Conservation (phyloP, 129 eudicot species). For the Oenanthe sinensis region DNA sequence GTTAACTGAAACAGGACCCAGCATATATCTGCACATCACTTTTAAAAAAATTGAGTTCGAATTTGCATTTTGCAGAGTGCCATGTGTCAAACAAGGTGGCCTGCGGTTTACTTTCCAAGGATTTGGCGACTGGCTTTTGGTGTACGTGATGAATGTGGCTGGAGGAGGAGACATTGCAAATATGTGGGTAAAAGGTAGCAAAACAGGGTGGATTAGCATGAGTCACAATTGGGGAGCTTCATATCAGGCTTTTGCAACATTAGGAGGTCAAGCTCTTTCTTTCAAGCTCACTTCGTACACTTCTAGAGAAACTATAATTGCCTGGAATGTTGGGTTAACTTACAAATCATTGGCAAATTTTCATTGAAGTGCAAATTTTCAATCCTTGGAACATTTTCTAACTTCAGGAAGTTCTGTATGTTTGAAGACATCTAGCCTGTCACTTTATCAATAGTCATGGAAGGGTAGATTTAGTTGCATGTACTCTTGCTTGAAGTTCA, state of each 20-base stretch:
- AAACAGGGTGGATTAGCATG: constrained; percentile 80
- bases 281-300: constrained; percentile 63
- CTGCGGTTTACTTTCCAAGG: constrained; percentile 58
- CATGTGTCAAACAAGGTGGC: constrained; percentile 58
- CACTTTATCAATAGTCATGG: not conserved
- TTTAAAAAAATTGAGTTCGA: not conserved
- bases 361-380: constrained; percentile 27
- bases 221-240: constrained; percentile 96
- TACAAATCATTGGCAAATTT: constrained; percentile 55
- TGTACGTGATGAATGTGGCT: constrained; percentile 75
- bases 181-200: constrained; percentile 90
- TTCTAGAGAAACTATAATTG: constrained; percentile 49
- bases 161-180: constrained; percentile 71
- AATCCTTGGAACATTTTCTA: not conserved
- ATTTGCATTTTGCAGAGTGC: constrained; percentile 37
- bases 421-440: not conserved
- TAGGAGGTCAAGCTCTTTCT: constrained; percentile 61
- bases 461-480: not conserved
- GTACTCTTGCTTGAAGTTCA: not conserved
- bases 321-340: constrained; percentile 59
- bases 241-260: constrained; percentile 68
- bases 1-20: not conserved
- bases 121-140: constrained; percentile 71
- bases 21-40: too few species aligned
- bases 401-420: not conserved